A percentile compares a stretch with the other conserved stretches of the same genome.
Evolutionary conservation across 345 rosid species (phyloP).

Genomic region (Noccaea bulbosa): DNA sequence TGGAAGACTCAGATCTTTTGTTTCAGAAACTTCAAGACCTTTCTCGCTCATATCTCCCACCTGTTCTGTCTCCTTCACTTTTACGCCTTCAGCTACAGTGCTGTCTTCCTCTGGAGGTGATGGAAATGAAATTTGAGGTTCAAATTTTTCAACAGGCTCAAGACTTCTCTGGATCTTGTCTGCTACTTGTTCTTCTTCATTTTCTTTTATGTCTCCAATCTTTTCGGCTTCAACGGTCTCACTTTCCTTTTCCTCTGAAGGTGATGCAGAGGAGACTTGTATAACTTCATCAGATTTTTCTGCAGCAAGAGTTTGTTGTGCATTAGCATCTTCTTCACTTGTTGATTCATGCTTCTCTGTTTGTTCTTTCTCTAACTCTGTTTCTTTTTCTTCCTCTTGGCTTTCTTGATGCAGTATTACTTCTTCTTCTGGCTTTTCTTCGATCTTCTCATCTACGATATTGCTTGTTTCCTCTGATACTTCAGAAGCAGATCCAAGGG

Average conservation of each 20-base stretch:
- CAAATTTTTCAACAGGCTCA: conserved; percentile 4
- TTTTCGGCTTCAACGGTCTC: conserved; percentile 20
- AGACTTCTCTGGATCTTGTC: conserved; percentile 12
- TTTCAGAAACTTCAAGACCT: conserved; percentile 14
- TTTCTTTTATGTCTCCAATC: conserved; percentile 20
- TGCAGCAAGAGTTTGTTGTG: conserved; percentile 15
- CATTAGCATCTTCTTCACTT: conserved; percentile 6
- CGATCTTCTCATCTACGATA: conserved; percentile 15
- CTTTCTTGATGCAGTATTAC: conserved; percentile 20
- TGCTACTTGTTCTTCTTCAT: conserved; percentile 15
- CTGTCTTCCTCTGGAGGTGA: conserved; percentile 6
- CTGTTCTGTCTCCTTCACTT: conserved; percentile 16
- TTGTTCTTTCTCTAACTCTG: conserved; percentile 12
- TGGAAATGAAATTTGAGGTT: conserved; percentile 29
- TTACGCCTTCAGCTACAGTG: background rate
- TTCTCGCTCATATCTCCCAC: conserved; percentile 1
- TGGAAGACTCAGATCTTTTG: conserved; percentile 17
- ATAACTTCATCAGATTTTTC: conserved; percentile 22
- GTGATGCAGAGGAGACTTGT: conserved; percentile 19
- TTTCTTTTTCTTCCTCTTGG: conserved; percentile 23
- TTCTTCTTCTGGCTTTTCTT: conserved; percentile 19
- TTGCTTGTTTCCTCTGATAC: conserved; percentile 38
- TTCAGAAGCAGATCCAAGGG: conserved; percentile 29
- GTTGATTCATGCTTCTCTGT: conserved; percentile 16
- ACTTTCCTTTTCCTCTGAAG: conserved; percentile 8